Evolutionary conservation across 176 grass and related monocot species (phyloP).

Genomic region (Eragrostis curvula): DNA sequence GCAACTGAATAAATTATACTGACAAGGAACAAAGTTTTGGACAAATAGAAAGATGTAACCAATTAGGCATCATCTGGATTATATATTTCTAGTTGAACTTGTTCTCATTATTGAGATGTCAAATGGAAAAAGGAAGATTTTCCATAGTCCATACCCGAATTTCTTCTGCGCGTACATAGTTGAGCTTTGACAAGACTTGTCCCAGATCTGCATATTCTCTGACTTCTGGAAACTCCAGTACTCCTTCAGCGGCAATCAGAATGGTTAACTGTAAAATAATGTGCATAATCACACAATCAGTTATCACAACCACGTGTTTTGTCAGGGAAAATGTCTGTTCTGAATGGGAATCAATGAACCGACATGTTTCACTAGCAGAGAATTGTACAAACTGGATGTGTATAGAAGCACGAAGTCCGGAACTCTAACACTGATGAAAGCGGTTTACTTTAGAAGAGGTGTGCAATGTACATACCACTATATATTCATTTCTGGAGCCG

Average conservation of each 20-base stretch:
- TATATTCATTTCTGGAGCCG: conserved; percentile 44
- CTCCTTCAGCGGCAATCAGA: conserved; percentile 31
- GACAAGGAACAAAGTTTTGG: neutral
- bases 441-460: neutral
- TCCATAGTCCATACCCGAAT: neutral
- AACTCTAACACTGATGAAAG: neutral
- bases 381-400: neutral
- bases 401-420: too few relatives aligned
- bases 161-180: neutral
- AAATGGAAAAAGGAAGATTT: neutral
- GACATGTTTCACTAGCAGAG: neutral
- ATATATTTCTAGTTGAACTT: neutral
- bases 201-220: neutral
- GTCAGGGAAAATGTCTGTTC: neutral
- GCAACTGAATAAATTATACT: neutral
- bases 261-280: conserved; percentile 33
- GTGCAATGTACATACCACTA: conserved; percentile 26
- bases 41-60: too few relatives aligned
- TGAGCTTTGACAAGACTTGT: neutral
- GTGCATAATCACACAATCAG: neutral
- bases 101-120: too few relatives aligned
- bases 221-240: neutral
- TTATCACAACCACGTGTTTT: neutral
- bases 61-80: neutral
- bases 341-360: neutral